These are phyloP conservation scores for Kurtzmaniella natalensis DNA, from an alignment of 1,139 yeast species.

Conservation along the genomic window DNA sequence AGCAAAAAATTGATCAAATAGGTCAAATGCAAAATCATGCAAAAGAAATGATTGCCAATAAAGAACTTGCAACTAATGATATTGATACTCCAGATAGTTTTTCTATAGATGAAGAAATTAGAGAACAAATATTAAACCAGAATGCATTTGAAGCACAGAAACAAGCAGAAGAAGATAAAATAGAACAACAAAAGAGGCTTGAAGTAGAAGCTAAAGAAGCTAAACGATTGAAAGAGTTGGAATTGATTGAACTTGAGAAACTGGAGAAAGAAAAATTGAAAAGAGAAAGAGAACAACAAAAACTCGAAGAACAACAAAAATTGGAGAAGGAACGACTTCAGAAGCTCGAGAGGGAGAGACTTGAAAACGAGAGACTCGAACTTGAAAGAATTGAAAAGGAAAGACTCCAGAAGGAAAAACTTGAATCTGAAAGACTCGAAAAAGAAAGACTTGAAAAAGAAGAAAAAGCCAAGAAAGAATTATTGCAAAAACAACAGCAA, in stretches of 20 bases:
- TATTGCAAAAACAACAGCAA: background rate
- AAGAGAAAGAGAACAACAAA: constrained; percentile 2
- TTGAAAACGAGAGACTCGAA: constrained; percentile 1
- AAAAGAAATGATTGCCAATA: no score
- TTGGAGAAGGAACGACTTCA: constrained; percentile 1
- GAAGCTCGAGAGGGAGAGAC: background rate
- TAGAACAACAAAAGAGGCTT: background rate
- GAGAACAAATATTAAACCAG: background rate
- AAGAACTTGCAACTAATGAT: background rate
- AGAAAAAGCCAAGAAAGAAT: constrained; percentile 1
- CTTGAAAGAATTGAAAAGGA: constrained; percentile 1
- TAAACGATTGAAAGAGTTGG: background rate
- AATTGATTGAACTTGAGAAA: background rate
- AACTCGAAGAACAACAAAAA: constrained; percentile 1
- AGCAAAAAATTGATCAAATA: background rate
- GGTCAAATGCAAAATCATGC: background rate
- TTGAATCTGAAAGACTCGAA: constrained; percentile 1
- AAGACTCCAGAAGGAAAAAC: background rate
- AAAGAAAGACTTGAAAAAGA: constrained; percentile 4
- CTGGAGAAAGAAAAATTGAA: background rate
- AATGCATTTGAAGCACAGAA: background rate
- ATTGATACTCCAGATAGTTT: background rate
- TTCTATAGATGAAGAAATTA: background rate
- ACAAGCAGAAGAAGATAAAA: constrained; percentile 1
- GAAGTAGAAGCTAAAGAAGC: background rate